Percentiles rank a stretch among this genome's conserved stretches.
These are phyloP conservation scores for Fusarium cicatricum DNA, from an alignment of 2,329 filamentous ascomycete species.

Conservation along the genomic window DNA sequence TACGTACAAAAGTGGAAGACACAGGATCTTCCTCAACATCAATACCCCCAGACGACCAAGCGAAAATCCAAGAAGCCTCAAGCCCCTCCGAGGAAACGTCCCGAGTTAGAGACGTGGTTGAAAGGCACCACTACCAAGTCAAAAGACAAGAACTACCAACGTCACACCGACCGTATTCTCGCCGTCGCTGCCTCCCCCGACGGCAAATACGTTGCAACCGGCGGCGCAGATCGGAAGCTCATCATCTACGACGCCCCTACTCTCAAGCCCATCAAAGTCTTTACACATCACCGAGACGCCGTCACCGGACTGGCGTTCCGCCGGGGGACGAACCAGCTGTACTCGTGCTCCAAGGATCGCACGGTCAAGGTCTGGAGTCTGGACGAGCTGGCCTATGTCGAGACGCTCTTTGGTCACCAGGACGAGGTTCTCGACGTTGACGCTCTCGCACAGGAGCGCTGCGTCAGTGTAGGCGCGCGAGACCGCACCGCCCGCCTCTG, in stretches of 20 bases:
- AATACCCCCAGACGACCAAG: constrained; percentile 66
- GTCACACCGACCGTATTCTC: constrained; percentile 83
- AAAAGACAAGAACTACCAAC: constrained; percentile 72
- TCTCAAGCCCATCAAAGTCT: constrained; percentile 80
- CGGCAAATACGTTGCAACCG: constrained; percentile 90
- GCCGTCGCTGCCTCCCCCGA: constrained; percentile 87
- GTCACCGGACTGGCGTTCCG: constrained; percentile 88
- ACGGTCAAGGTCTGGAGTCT: constrained; percentile 96
- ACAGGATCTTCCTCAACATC: constrained; percentile 68
- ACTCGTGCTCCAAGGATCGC: constrained; percentile 88
- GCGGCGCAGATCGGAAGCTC: constrained; percentile 82
- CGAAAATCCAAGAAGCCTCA: constrained; percentile 66
- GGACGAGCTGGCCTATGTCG: constrained; percentile 90
- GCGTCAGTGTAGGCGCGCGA: constrained; percentile 87
- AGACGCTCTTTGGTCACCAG: constrained; percentile 96
- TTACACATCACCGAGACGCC: constrained; percentile 90
- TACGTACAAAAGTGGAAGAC: constrained; percentile 90
- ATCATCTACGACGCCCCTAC: constrained; percentile 88
- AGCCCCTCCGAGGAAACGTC: constrained; percentile 67
- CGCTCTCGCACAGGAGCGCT: constrained; percentile 84
- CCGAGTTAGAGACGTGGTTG: constrained; percentile 68
- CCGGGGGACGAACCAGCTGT: constrained; percentile 88
- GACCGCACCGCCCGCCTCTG: constrained; percentile 92
- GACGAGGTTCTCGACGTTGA: constrained; percentile 88
- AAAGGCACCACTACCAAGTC: constrained; percentile 68